Evolutionary conservation across 345 rosid species (phyloP), one percentile per base, ranked within the genome.

Genomic region (Gossypium herbaceum): DNA sequence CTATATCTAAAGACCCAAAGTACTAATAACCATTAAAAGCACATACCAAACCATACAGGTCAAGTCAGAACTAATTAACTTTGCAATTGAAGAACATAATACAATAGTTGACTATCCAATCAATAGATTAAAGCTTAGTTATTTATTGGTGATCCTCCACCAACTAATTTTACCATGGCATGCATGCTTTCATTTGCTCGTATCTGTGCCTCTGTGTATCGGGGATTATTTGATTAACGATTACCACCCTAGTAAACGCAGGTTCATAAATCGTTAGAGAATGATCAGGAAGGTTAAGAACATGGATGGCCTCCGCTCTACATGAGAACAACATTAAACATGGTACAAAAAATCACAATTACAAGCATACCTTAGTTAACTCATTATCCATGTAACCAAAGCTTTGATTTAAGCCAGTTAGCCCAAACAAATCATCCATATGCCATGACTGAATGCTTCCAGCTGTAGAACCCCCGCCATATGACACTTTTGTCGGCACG

Each of bases 401-500:
- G 73, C 76, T 82, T 56, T 89, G 96, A 79, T 81, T 86, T 76
- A 87, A 87, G 76, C 90, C 96, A 0, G 83, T 70, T 20, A 89
- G 71, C 9, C 88, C 90, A 20, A 92, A 84, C 72, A 92, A 80
- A 56, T 93, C 99, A 22, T 93, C 98, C 45, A 94, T 73, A 10
- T 89, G 94, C 99, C 99, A 95, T 50, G 81, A 86, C 17, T 91
- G 84, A 73, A 83, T 80, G 84, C 89, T 84, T 80, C 88, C 92
- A 74, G 87, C 76, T 2, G 84, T 73, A 77, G 88, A 86, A 71
- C 97, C 98, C 50, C 94, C 95, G 62, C 86, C 80, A 48, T 81
- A 83, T 64, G 91, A 84, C 69, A 83, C 73, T 82, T 84, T 86
- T n/a, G 79, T 61, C 0, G 80, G 68, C 16, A 63, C 75, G 22